Evolutionary conservation across 306 rosid genomes (phyloP).

Genomic region (Aeschynomene evenia): DNA sequence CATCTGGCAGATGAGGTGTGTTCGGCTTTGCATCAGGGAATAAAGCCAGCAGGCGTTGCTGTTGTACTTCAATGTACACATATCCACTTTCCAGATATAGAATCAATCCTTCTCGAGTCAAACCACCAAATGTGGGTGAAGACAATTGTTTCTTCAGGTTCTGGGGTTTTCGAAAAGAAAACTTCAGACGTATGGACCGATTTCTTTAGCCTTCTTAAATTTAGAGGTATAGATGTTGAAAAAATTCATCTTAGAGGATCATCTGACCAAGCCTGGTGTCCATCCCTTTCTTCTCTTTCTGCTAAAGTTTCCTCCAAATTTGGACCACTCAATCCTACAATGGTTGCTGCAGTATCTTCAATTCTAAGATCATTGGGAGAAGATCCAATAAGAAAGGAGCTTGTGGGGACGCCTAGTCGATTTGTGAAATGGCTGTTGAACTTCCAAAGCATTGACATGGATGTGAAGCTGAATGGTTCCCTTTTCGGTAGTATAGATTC

Average conservation of each 20-base stretch:
- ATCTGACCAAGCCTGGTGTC: slow-evolving; percentile 64
- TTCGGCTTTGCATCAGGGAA: slow-evolving; percentile 43
- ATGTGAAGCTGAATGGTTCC: slow-evolving; percentile 65
- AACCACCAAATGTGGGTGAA: slow-evolving; percentile 56
- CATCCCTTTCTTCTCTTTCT: slow-evolving; percentile 45
- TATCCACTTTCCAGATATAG: slow-evolving; percentile 64
- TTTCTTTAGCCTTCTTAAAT: slow-evolving; percentile 66
- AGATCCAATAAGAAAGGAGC: slow-evolving; percentile 83
- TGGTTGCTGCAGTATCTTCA: slow-evolving; percentile 67
- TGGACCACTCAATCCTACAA: slow-evolving; percentile 43
- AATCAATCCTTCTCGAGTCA: slow-evolving; percentile 55
- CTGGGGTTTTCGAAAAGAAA: slow-evolving; percentile 65
- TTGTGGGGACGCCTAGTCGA: slow-evolving; percentile 74
- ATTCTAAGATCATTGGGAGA: slow-evolving; percentile 82
- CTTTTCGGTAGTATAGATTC: slow-evolving; percentile 36
- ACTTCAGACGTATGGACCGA: slow-evolving; percentile 63
- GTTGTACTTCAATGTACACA: slow-evolving; percentile 67
- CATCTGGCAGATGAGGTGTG: slow-evolving; percentile 36
- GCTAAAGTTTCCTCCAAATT: slow-evolving; percentile 48
- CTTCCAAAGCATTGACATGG: slow-evolving; percentile 64
- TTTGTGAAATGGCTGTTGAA: slow-evolving; percentile 76
- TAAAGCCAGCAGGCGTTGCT: slow-evolving; percentile 86
- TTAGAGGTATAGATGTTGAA: slow-evolving; percentile 51
- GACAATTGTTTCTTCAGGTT: slow-evolving; percentile 59
- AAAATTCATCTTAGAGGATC: slow-evolving; percentile 31